Base-by-base conservation (phyloP, 1,139 yeast genomes). In the Blastobotrys malaysiensis region DNA sequence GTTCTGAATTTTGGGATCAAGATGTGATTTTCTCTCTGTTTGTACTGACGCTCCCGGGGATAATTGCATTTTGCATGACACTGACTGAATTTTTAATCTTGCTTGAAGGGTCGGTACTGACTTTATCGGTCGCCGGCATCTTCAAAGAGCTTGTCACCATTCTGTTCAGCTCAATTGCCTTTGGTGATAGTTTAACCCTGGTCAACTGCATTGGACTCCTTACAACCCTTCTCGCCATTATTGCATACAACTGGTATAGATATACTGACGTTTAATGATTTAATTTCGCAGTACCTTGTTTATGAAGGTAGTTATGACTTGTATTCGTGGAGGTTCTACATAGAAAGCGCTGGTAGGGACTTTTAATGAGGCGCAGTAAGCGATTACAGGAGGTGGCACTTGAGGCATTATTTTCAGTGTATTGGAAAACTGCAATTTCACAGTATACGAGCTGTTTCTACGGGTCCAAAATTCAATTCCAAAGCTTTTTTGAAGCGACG, bases 121-220 rank as follows among this genome's bases (percentile, higher is more conserved):
- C 99, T 0, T 73, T 93, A 44, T 84, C 95, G 3, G 82, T 93
- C 43, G 96, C 96, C 0, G 99, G 99, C 1, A 88, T 93, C 31
- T 87, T 91, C 66, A 93, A 93, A 68, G 99, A 93, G 69, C 76
- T 93, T 7, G 74, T 91, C 52, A 93, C 98, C 0, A 88, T 93
- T 48, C 67, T 83, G 36, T 76, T 86, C 1, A 84, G 96, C 22
- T 77, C 86, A 54, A 58, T 88, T 5, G 77, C 89, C 13, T 88
- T 89, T 69, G 86, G 88, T 44, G 99, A 93, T 69, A 70, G 72
- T 45, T 75, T 93, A 52, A 81, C 86, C 44, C 65, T 77, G 36
- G 70, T 88, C 55, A 93, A 93, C 69, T 73, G 82, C 56, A 56
- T 86, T n/a, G 99, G 99, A 1, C 77, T 93, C 63, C 59, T 78